phyloP scores from a whole-genome alignment of 768 basidiomycete genomes.

The Galerina marginata region DNA sequence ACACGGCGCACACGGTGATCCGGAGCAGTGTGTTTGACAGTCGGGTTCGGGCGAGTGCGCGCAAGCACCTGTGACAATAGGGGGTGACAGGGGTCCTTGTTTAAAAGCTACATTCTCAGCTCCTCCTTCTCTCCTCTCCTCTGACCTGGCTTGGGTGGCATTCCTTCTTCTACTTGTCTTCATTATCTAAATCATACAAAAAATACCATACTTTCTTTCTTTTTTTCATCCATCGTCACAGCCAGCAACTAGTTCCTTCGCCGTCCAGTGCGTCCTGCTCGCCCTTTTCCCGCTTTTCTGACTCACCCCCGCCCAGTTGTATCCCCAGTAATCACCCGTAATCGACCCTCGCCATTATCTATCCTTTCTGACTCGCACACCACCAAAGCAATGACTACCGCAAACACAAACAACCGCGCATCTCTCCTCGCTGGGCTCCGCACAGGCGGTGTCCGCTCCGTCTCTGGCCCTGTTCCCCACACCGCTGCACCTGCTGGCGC shows the following conservation, averaged over 20 bases:
- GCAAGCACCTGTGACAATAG: slow-evolving; percentile 66
- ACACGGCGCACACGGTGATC: slow-evolving; percentile 86
- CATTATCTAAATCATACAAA: slow-evolving; percentile 35
- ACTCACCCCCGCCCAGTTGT: slow-evolving; percentile 32
- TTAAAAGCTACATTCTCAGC: slow-evolving; percentile 23
- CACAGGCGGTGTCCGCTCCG: slow-evolving; percentile 88
- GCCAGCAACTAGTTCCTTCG: slow-evolving; percentile 20
- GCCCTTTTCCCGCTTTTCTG: slow-evolving; percentile 19
- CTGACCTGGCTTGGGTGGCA: slow-evolving; percentile 42
- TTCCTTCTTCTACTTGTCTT: slow-evolving; percentile 35
- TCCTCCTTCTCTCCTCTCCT: slow-evolving; percentile 37
- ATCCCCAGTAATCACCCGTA: slow-evolving; percentile 43
- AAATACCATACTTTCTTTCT: slow-evolving; percentile 27
- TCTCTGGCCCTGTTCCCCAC: slow-evolving; percentile 65
- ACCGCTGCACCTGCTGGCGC: slow-evolving; percentile 67
- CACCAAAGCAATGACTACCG: slow-evolving; percentile 49
- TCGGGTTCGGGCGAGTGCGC: slow-evolving; percentile 84
- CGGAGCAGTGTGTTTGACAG: slow-evolving; percentile 82
- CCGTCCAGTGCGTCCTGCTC: slow-evolving; percentile 16
- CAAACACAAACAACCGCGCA: slow-evolving; percentile 66
- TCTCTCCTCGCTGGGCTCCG: slow-evolving; percentile 89
- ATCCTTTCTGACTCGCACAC: slow-evolving; percentile 29
- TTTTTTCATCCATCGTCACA: slow-evolving; percentile 28
- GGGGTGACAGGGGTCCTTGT: slow-evolving; percentile 32
- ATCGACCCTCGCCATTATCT: slow-evolving; percentile 35